These are phyloP conservation scores for Vitis cinerea DNA, from an alignment of 164 flowering plant species.

Conservation along the genomic window DNA sequence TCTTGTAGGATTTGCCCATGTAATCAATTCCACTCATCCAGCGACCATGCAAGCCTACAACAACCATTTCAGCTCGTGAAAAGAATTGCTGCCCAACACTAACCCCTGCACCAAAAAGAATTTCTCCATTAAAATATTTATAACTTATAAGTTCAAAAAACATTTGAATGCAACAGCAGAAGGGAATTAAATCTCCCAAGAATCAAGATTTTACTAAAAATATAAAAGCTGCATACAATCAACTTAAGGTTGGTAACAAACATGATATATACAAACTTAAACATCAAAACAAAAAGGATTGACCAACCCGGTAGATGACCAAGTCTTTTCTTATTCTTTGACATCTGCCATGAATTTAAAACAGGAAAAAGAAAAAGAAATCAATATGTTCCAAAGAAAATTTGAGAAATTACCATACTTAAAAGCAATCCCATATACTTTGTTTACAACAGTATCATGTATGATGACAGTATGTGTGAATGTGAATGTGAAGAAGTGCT, in stretches of 20 bases:
- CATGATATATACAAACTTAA: not conserved
- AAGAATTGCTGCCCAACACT: conserved; percentile 34
- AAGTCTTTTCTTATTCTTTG: not conserved
- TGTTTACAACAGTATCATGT: no score
- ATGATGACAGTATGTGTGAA: no score
- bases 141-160: no score
- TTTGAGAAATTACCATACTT: no score
- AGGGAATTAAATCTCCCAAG: no score
- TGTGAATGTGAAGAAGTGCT: no score
- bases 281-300: not conserved
- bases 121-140: not conserved
- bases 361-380: not conserved
- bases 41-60: conserved; percentile 31
- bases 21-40: conserved; percentile 34
- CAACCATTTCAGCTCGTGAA: conserved; percentile 39
- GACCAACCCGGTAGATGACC: conserved; percentile 19
- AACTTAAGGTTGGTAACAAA: not conserved
- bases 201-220: no score
- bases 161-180: no score
- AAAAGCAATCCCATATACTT: no score
- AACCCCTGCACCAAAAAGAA: conserved; percentile 23
- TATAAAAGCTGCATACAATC: no score
- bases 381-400: not conserved
- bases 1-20: conserved; percentile 9
- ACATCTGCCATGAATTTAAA: conserved; percentile 7